Conservation (phyloP, 306 rosid species). For the apple (Malus domestica) region DNA sequence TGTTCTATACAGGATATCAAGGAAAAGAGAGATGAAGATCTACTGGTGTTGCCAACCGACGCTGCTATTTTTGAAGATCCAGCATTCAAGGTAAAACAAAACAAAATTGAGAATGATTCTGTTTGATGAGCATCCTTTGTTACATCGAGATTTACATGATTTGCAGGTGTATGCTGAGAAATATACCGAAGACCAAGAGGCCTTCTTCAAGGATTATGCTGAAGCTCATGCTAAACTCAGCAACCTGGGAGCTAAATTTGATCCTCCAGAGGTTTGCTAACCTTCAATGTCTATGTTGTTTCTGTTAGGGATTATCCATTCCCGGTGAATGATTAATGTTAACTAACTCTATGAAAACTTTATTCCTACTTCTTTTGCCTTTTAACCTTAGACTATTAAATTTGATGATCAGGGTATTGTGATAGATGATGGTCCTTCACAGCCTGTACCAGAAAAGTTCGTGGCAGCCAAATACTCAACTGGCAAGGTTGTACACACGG, state of each 20-base stretch:
- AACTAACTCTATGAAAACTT: slow-evolving; percentile 3
- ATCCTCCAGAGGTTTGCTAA: slow-evolving; percentile 86
- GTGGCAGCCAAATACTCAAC: slow-evolving; percentile 71
- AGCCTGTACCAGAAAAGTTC: slow-evolving; percentile 59
- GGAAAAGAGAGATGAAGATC: slow-evolving; percentile 78
- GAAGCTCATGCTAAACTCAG: slow-evolving; percentile 98
- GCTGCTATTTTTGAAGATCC: slow-evolving; percentile 90
- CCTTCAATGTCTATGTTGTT: background rate
- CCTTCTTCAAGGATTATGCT: slow-evolving; percentile 93
- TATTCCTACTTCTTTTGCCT: background rate
- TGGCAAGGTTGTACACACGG: slow-evolving; percentile 56
- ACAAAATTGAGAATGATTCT: background rate
- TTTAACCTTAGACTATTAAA: background rate
- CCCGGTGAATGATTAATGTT: background rate
- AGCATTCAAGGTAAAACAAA: slow-evolving; percentile 65
- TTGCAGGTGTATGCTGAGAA: slow-evolving; percentile 81
- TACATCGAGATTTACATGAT: background rate
- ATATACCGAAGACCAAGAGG: slow-evolving; percentile 81
- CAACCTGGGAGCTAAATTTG: slow-evolving; percentile 89
- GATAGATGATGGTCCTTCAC: slow-evolving; percentile 48
- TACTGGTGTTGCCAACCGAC: slow-evolving; percentile 92
- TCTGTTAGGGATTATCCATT: background rate
- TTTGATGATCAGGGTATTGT: slow-evolving; percentile 59
- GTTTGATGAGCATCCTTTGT: background rate
- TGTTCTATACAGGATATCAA: slow-evolving; percentile 70